A percentile compares a stretch with the other conserved stretches of the same genome.
Conservation (phyloP, 805 yeast genomes). For the Saturnispora diversa region DNA sequence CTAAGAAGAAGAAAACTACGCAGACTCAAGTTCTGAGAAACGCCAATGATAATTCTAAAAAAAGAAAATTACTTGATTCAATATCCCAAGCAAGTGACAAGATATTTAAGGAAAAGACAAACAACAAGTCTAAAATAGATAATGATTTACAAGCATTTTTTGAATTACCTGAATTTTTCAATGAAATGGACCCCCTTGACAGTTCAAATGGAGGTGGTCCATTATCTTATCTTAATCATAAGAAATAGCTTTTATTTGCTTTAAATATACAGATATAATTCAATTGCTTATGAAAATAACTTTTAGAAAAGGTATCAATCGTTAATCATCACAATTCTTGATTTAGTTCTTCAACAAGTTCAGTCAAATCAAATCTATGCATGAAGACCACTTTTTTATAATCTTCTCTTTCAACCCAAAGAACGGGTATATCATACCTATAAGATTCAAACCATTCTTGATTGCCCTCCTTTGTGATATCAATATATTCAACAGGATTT, state of each 20-base stretch:
- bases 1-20: neutral
- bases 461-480: conserved; percentile 54
- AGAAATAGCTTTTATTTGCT: neutral
- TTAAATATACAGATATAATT: neutral
- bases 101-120: neutral
- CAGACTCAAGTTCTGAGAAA: neutral
- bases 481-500: conserved; percentile 37
- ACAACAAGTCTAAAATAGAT: neutral
- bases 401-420: conserved; percentile 52
- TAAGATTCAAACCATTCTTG: conserved; percentile 62
- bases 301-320: neutral
- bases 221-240: neutral
- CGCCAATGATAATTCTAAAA: neutral
- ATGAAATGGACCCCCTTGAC: conserved; percentile 13
- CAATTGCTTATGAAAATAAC: neutral
- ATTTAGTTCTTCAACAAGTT: conserved; percentile 44
- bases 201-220: neutral
- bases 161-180: conserved; percentile 14
- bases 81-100: conserved; percentile 1
- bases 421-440: conserved; percentile 70
- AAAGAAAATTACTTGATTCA: conserved; percentile 11
- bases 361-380: conserved; percentile 55
- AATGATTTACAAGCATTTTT: conserved; percentile 8
- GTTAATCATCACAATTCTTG: conserved; percentile 24
- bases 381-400: conserved; percentile 50